Percentiles rank a stretch among this genome's conserved stretches.
These are phyloP conservation scores for Wickerhamiella alocasiicola DNA, from an alignment of 805 yeast genomes.

Conservation along the genomic window DNA sequence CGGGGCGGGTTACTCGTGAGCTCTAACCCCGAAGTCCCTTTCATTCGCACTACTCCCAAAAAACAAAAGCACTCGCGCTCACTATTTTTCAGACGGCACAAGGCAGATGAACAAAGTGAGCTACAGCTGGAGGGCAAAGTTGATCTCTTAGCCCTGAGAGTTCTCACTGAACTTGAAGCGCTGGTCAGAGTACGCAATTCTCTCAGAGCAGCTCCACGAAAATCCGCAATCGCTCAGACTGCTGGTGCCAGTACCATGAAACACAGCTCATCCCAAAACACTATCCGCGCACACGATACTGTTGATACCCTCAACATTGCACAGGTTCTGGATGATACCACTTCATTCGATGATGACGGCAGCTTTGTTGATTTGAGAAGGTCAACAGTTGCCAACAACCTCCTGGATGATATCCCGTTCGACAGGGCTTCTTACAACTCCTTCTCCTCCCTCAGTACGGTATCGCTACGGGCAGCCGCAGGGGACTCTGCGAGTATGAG, in stretches of 20 bases:
- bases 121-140: constrained; percentile 20
- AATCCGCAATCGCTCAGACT: not conserved
- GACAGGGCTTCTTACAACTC: constrained; percentile 7
- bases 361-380: constrained; percentile 3
- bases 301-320: constrained; percentile 10
- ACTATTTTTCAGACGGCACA: constrained; percentile 4
- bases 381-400: not conserved
- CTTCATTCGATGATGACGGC: constrained; percentile 2
- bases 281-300: constrained; percentile 4
- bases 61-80: constrained; percentile 5
- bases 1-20: constrained; percentile 23
- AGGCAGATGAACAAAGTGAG: constrained; percentile 13
- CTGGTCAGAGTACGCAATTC: constrained; percentile 9
- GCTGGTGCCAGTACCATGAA: not conserved
- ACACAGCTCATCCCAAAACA: not conserved
- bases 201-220: not conserved
- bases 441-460: constrained; percentile 7
- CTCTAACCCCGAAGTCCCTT: constrained; percentile 18
- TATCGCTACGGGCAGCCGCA: not conserved
- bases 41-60: constrained; percentile 16
- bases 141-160: constrained; percentile 26
- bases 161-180: constrained; percentile 23
- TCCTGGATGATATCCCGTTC: constrained; percentile 5
- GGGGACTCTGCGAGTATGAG: not conserved
- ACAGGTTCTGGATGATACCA: constrained; percentile 8